phyloP scores from a whole-genome alignment of 2,329 filamentous ascomycete genomes.

The Helotiales sp. region DNA sequence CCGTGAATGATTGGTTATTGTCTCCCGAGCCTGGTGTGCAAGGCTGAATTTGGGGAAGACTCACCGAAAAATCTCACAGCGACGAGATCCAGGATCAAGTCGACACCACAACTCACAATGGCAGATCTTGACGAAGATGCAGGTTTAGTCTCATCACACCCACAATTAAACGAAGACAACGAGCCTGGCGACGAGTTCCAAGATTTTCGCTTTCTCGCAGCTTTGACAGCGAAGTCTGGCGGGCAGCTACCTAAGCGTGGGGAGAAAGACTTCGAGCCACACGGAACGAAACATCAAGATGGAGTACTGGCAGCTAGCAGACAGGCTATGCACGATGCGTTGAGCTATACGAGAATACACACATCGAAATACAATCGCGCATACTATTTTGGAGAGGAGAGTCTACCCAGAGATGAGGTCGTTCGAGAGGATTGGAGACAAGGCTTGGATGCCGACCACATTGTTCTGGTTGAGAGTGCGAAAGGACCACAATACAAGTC shows the following conservation, averaged over 20 bases:
- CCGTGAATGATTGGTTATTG: neutral
- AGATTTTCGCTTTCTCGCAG: constrained; percentile 76
- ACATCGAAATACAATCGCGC: constrained; percentile 66
- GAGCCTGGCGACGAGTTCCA: constrained; percentile 77
- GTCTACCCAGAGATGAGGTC: constrained; percentile 39
- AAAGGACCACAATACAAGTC: constrained; percentile 71
- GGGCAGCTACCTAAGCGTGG: constrained; percentile 76
- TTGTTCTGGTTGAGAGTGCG: constrained; percentile 70
- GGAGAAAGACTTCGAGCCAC: constrained; percentile 95
- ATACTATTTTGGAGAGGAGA: constrained; percentile 66
- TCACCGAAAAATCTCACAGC: no score
- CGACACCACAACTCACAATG: constrained; percentile 19
- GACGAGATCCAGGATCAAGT: neutral
- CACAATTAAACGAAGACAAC: constrained; percentile 46
- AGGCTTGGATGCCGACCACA: constrained; percentile 54
- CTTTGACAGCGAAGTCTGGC: constrained; percentile 51
- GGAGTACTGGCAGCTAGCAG: constrained; percentile 77
- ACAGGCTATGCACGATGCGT: constrained; percentile 83
- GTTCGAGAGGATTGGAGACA: constrained; percentile 69
- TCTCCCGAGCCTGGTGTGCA: constrained; percentile 15
- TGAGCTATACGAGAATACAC: constrained; percentile 76
- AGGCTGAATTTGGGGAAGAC: constrained; percentile 17
- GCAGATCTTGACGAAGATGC: constrained; percentile 36
- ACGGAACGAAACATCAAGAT: constrained; percentile 82
- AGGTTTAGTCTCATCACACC: constrained; percentile 26